Evolutionary conservation across 139 green algal genomes (phyloP), one percentile per base, ranked within the genome.

Genomic region (Chlorella sp.): DNA sequence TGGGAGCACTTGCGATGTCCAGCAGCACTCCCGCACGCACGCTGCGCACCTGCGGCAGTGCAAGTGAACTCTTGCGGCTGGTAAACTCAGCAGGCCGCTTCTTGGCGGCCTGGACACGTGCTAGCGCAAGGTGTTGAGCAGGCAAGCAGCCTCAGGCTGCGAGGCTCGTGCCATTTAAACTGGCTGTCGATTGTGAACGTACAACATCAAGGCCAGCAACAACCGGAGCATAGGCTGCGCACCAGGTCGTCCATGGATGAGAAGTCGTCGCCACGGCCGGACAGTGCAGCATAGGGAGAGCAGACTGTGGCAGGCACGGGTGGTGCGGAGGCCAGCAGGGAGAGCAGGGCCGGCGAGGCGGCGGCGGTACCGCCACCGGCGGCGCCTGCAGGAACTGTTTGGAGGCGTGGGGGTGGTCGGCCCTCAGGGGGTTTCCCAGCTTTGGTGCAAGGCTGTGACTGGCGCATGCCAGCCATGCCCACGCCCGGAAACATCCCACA

Each of bases 251-350:
- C 64, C 70, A 88, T 41, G 72, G 62, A 86, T 24, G 30, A 58
- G 74, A 92, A 93, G 13, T 58, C 40, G 69, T 93, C 90, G 28
- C 87, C 87, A 5, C 24, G 7, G 30, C 90, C 90, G 56, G 76
- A 79, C 24, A 93, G 84, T 2, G 69, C 76, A 40, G 82, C 84
- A 64, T 90, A 93, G 32, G 90, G 90, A 13, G 84, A 90, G 69
- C 83, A 87, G 19, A 87, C 75, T 20, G 82, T 36, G 54, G 64
- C 43, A 51, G 4, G n/a, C 34, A 79, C 67, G 22, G 44, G 80
- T 7, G 46, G n/a, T 38, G 54, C 40, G 16, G 46, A 9, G 54
- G 19, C 72, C 56, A 73, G 72, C 69, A 70, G 69, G 46, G 20
- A 1, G 4, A 36, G 78, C 62, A 83, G 78, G 62, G 19, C 32